A percentile compares a stretch with the other conserved stretches of the same genome.
These are phyloP conservation scores for Penicillium goetzii DNA, from an alignment of 495 filamentous ascomycete genomes.

Conservation along the genomic window DNA sequence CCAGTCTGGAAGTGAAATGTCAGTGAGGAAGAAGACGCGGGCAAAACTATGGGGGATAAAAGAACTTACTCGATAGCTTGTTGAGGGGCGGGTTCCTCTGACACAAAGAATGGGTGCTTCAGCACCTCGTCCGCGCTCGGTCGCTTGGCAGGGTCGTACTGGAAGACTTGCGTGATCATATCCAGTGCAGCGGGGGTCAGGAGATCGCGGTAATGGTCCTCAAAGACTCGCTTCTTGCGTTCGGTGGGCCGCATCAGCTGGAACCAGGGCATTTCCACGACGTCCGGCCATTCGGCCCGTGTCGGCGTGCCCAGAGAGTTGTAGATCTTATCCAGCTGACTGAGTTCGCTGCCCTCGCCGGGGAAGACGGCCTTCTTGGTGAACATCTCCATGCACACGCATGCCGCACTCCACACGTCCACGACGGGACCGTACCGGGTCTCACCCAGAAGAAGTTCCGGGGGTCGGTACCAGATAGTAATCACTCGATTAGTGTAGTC, in stretches of 20 bases:
- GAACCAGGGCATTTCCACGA: constrained; percentile 95
- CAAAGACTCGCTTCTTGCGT: constrained; percentile 76
- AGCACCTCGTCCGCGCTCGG: constrained; percentile 86
- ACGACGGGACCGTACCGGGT: constrained; percentile 94
- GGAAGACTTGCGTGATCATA: constrained; percentile 78
- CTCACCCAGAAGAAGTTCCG: constrained; percentile 91
- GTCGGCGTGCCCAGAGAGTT: constrained; percentile 90
- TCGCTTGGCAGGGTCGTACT: constrained; percentile 82
- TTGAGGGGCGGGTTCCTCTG: constrained; percentile 76
- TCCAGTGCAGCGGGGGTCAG: constrained; percentile 81
- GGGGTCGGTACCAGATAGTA: constrained; percentile 92
- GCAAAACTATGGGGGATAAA: constrained; percentile 1
- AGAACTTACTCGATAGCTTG: constrained; percentile 80
- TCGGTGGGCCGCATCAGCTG: constrained; percentile 81
- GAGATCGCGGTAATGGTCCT: constrained; percentile 74
- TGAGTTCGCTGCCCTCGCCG: constrained; percentile 91
- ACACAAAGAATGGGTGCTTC: constrained; percentile 84
- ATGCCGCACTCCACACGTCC: constrained; percentile 97
- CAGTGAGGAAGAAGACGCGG: constrained; percentile 12
- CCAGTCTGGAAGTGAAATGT: constrained; percentile 59
- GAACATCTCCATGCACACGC: constrained; percentile 96
- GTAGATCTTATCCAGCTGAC: constrained; percentile 95
- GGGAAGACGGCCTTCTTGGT: constrained; percentile 94
- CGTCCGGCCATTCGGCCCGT: constrained; percentile 78
- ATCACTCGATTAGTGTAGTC: constrained; percentile 99